Evolutionary conservation across 306 rosid genomes (phyloP).

Genomic region (Citrullus mucosospermus): DNA sequence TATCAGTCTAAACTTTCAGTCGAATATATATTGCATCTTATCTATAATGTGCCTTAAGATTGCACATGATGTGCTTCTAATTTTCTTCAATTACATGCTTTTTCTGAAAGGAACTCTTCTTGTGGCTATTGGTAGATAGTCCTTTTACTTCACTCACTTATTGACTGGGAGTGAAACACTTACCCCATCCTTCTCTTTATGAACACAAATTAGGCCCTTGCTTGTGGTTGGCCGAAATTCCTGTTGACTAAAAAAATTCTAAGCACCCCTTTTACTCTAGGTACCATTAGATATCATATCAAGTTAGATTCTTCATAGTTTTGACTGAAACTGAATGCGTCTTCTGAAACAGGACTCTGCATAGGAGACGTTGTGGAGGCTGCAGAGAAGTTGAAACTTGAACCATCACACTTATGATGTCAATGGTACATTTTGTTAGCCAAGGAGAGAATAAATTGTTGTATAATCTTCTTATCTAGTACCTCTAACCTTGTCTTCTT

Average conservation of each 20-base stretch:
- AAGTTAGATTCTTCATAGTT: background rate
- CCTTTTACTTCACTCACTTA: background rate
- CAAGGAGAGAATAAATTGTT: conserved; percentile 1
- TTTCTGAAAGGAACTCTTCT: background rate
- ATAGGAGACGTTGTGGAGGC: background rate
- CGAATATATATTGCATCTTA: background rate
- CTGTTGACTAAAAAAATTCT: background rate
- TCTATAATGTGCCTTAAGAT: background rate
- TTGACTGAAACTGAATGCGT: background rate
- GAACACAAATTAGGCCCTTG: background rate
- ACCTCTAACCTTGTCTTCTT: conserved; percentile 6
- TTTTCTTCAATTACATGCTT: background rate
- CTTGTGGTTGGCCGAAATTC: background rate
- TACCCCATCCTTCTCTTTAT: background rate
- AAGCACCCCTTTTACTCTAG: background rate
- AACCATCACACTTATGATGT: background rate
- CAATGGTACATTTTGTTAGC: conserved; percentile 10
- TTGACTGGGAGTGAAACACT: background rate
- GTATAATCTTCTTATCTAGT: conserved; percentile 4
- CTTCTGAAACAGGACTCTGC: conserved; percentile 4
- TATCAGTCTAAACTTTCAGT: background rate
- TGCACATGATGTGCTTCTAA: background rate
- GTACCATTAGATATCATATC: background rate
- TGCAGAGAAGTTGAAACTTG: background rate
- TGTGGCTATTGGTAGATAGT: background rate